These are phyloP conservation scores for Dendrobium huoshanense DNA, from an alignment of 106 monocot genomes.

Conservation along the genomic window DNA sequence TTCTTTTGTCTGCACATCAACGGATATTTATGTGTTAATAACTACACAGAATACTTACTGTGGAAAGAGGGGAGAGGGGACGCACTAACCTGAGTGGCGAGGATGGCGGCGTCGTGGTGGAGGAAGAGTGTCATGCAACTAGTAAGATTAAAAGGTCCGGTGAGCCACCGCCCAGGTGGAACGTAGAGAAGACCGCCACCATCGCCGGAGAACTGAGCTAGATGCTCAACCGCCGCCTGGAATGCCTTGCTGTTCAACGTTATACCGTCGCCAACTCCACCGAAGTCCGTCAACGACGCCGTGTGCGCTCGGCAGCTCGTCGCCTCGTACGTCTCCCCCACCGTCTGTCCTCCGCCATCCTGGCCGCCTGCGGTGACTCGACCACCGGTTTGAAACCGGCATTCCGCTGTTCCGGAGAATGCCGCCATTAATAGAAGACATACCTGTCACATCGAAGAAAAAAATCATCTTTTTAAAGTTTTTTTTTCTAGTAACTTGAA, in stretches of 20 bases:
- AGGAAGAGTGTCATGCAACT: conserved; percentile 59
- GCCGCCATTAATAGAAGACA: background rate
- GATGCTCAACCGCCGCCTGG: conserved; percentile 33
- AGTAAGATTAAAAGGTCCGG: conserved; percentile 61
- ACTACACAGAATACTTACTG: too few relatives aligned
- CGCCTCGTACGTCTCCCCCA: conserved; percentile 6
- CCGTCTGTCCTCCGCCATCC: background rate
- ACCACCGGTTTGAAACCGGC: background rate
- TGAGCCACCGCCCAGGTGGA: conserved; percentile 56
- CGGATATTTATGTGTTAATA: too few relatives aligned
- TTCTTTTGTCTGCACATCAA: too few relatives aligned
- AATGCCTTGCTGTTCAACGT: conserved; percentile 80
- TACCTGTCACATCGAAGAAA: background rate
- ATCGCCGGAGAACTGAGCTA: conserved; percentile 22
- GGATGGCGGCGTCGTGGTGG: conserved; percentile 55
- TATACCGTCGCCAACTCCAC: conserved; percentile 71
- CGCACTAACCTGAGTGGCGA: conserved; percentile 40
- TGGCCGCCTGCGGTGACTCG: background rate
- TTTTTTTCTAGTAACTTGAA: background rate
- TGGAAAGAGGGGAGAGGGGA: background rate
- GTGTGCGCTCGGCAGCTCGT: conserved; percentile 54
- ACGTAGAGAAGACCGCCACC: conserved; percentile 60
- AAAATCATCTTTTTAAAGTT: background rate
- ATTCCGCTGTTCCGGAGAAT: background rate
- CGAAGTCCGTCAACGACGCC: conserved; percentile 69